Percentiles rank a stretch among this genome's conserved stretches.
These are phyloP conservation scores for Extremus antarcticus DNA, from an alignment of 495 filamentous ascomycete species.

Conservation along the genomic window DNA sequence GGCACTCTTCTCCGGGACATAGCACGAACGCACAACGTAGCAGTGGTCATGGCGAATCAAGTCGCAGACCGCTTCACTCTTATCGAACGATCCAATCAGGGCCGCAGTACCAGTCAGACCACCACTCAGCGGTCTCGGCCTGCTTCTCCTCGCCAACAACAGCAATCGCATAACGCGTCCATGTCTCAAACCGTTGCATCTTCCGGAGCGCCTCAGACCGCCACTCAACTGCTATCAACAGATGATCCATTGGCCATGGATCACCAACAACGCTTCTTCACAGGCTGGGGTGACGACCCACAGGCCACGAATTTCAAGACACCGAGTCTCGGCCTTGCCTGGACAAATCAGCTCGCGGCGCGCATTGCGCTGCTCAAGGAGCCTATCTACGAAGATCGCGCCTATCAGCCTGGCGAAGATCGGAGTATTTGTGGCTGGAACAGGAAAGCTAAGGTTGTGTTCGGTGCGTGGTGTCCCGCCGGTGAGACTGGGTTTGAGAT, in stretches of 20 bases:
- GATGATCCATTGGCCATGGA: conserved; percentile 55
- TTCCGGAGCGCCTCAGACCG: conserved; percentile 17
- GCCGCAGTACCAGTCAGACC: not conserved
- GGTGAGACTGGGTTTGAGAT: conserved; percentile 43
- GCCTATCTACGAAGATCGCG: conserved; percentile 24
- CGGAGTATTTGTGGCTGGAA: conserved; percentile 36
- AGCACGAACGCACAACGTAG: conserved; percentile 59
- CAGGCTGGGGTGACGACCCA: conserved; percentile 69
- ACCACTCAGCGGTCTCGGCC: conserved; percentile 10
- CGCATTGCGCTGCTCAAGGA: conserved; percentile 65
- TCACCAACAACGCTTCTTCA: conserved; percentile 88
- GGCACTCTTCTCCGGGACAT: conserved; percentile 67
- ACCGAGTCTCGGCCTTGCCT: conserved; percentile 74
- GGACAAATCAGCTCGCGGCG: conserved; percentile 76
- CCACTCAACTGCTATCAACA: conserved; percentile 15
- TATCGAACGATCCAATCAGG: not conserved
- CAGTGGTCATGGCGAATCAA: conserved; percentile 88
- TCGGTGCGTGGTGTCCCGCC: conserved; percentile 50
- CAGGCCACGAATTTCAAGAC: conserved; percentile 49
- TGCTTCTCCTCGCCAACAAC: conserved; percentile 1
- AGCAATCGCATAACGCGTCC: not conserved
- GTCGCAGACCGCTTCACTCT: conserved; percentile 73
- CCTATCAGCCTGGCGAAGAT: conserved; percentile 23
- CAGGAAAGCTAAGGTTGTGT: conserved; percentile 70
- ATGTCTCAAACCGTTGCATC: conserved; percentile 7